Evolutionary conservation across 2,329 filamentous ascomycete species (phyloP).

Genomic region (Mycogone perniciosa): DNA sequence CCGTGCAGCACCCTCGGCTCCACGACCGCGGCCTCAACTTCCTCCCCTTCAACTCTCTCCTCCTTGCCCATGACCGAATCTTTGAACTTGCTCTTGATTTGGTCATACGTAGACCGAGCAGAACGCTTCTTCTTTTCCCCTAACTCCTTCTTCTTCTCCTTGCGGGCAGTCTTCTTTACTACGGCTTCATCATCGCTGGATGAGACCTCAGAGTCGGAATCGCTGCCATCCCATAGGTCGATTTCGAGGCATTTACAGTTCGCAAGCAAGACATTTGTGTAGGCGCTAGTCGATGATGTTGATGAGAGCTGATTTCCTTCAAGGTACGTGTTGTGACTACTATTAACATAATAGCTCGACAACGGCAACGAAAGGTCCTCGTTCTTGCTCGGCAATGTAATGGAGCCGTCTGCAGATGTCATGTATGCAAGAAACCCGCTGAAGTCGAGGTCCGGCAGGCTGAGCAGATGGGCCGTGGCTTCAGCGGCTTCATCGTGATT

Average conservation of each 20-base stretch:
- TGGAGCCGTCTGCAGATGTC: constrained; percentile 42
- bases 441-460: constrained; percentile 36
- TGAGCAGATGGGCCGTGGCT: constrained; percentile 21
- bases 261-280: constrained; percentile 74
- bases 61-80: constrained; percentile 38
- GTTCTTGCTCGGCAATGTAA: constrained; percentile 33
- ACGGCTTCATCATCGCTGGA: constrained; percentile 44
- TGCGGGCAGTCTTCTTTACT: background rate
- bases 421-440: constrained; percentile 50
- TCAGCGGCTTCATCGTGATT: constrained; percentile 31
- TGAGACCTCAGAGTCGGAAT: constrained; percentile 62
- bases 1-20: constrained; percentile 82
- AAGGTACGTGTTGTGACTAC: constrained; percentile 92
- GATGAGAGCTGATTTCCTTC: constrained; percentile 83
- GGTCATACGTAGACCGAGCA: constrained; percentile 54
- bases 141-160: constrained; percentile 10
- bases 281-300: constrained; percentile 79
- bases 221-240: constrained; percentile 89
- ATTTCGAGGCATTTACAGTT: constrained; percentile 91
- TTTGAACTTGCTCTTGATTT: constrained; percentile 54
- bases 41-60: constrained; percentile 29
- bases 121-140: constrained; percentile 40
- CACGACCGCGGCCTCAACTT: constrained; percentile 27
- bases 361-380: constrained; percentile 66
- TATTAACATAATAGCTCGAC: constrained; percentile 88